A percentile compares a stretch with the other conserved stretches of the same genome.
Evolutionary conservation across 768 basidiomycete species (phyloP).

Genomic region (Serendipita sp.): DNA sequence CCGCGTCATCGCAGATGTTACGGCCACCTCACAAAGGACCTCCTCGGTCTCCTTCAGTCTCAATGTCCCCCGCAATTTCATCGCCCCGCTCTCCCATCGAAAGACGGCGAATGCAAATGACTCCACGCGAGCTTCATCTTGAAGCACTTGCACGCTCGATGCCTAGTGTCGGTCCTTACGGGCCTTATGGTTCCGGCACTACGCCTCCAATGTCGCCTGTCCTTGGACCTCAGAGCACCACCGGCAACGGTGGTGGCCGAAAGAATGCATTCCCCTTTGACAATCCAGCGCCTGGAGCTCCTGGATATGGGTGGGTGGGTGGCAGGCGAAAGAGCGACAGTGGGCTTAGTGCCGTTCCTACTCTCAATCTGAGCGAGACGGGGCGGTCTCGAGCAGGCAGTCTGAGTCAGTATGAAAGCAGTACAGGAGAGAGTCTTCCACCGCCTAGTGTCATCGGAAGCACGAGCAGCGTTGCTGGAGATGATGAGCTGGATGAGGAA

Average conservation of each 20-base stretch:
- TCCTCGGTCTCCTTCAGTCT: background rate
- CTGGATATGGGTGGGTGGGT: background rate
- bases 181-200: background rate
- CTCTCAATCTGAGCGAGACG: background rate
- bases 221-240: background rate
- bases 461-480: conserved; percentile 4
- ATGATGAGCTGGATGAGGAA: conserved; percentile 2
- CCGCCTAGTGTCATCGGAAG: background rate
- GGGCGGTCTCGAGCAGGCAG: background rate
- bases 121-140: conserved; percentile 1
- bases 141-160: conserved; percentile 4
- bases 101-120: background rate
- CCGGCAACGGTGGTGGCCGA: background rate
- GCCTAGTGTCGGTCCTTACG: conserved; percentile 4
- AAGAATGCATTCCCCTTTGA: conserved; percentile 3
- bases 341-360: background rate
- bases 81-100: background rate
- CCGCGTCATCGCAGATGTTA: background rate
- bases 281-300: conserved; percentile 3
- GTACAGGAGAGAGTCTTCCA: background rate
- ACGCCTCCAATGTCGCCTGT: conserved; percentile 3
- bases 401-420: conserved; percentile 1
- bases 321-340: background rate
- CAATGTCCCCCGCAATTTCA: background rate
- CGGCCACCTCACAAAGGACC: background rate